These are phyloP conservation scores for Cystobasidium onofrii DNA, from an alignment of 768 basidiomycete genomes.

Conservation along the genomic window DNA sequence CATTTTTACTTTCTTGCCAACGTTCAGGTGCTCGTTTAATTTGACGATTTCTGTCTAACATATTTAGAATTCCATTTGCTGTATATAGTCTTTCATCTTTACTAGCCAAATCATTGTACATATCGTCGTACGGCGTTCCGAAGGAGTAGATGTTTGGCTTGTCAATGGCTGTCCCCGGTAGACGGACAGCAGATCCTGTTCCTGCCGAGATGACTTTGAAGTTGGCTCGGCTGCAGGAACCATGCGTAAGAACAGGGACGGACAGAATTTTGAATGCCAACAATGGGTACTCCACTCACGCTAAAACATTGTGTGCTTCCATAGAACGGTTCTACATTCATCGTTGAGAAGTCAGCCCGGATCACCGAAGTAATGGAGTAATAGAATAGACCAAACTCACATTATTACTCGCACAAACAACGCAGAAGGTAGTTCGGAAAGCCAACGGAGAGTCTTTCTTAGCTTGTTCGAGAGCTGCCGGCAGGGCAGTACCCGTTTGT, in stretches of 20 bases:
- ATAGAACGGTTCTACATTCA: conserved; percentile 49
- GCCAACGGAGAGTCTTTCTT: conserved; percentile 49
- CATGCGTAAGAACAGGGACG: background rate
- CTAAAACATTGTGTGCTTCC: conserved; percentile 87
- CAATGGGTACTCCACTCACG: too few species aligned
- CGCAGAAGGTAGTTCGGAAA: conserved; percentile 74
- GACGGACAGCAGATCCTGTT: conserved; percentile 90
- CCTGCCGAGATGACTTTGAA: conserved; percentile 87
- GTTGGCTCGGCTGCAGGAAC: conserved; percentile 65
- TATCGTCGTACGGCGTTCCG: conserved; percentile 91
- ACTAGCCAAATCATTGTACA: conserved; percentile 75
- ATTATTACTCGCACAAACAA: conserved; percentile 99
- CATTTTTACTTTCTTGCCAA: conserved; percentile 82
- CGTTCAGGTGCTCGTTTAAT: conserved; percentile 89
- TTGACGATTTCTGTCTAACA: conserved; percentile 90
- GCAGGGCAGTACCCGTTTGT: conserved; percentile 7
- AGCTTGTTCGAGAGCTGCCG: background rate
- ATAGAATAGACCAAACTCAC: conserved; percentile 50
- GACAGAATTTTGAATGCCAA: too few species aligned
- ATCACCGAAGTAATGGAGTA: background rate
- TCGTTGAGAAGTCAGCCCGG: background rate
- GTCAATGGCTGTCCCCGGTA: conserved; percentile 92
- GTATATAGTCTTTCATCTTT: conserved; percentile 87
- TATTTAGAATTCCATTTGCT: conserved; percentile 83
- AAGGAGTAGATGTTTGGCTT: conserved; percentile 95